Percentiles rank a stretch among this genome's conserved stretches.
phyloP scores from a whole-genome alignment of 805 yeast genomes.

The Diddensiella caesifluorescens region DNA sequence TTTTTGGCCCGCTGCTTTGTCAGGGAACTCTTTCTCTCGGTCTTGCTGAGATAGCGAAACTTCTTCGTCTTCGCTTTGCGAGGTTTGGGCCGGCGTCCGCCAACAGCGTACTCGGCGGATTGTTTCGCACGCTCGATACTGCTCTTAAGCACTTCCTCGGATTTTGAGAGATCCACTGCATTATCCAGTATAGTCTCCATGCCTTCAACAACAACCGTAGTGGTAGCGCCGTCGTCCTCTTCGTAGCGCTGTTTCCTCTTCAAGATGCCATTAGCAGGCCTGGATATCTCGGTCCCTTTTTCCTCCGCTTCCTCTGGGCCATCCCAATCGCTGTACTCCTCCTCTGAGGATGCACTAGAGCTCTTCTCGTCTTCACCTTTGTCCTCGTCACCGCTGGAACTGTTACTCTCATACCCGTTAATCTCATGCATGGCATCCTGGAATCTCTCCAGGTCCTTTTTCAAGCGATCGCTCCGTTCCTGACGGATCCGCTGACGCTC shows the following conservation, averaged over 20 bases:
- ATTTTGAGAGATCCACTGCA: slow-evolving; percentile 61
- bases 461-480: slow-evolving; percentile 62
- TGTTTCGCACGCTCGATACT: slow-evolving; percentile 73
- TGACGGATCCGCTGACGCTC: slow-evolving; percentile 69
- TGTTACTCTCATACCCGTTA: slow-evolving; percentile 25
- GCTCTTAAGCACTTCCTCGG: slow-evolving; percentile 64
- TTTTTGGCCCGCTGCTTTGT: slow-evolving; percentile 40
- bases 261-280: slow-evolving; percentile 39
- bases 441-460: slow-evolving; percentile 56
- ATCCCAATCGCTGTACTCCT: slow-evolving; percentile 39
- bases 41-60: slow-evolving; percentile 80
- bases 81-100: slow-evolving; percentile 21
- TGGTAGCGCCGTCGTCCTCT: slow-evolving; percentile 35
- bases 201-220: slow-evolving; percentile 53
- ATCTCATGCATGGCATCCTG: slow-evolving; percentile 42
- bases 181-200: slow-evolving; percentile 53
- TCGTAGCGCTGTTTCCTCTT: slow-evolving; percentile 42
- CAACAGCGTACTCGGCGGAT: slow-evolving; percentile 34
- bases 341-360: slow-evolving; percentile 23
- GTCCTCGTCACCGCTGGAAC: slow-evolving; percentile 23
- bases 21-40: slow-evolving; percentile 59
- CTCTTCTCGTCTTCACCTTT: slow-evolving; percentile 29
- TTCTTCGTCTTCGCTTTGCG: slow-evolving; percentile 56
- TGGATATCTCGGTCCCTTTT: slow-evolving; percentile 8
- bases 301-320: slow-evolving; percentile 35